phyloP scores from a whole-genome alignment of 2,329 filamentous ascomycete species.

The Diaporthe amygdali region DNA sequence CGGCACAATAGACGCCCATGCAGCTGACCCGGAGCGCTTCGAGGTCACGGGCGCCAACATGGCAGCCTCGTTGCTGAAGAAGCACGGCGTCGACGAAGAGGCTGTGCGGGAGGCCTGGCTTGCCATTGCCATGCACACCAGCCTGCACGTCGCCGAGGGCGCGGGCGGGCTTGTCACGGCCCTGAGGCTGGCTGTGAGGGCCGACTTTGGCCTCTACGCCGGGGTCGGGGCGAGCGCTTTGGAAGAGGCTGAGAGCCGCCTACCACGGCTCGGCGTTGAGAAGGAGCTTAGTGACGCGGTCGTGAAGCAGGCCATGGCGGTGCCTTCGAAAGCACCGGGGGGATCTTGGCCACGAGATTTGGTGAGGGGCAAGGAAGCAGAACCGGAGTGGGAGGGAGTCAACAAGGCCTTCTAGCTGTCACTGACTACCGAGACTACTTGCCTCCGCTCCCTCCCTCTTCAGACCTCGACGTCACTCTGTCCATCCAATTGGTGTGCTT shows the following conservation, averaged over 20 bases:
- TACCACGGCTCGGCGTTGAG: constrained; percentile 32
- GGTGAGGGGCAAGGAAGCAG: constrained; percentile 27
- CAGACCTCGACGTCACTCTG: neutral
- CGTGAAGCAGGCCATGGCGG: constrained; percentile 26
- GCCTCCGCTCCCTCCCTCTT: neutral
- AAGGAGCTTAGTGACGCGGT: constrained; percentile 33
- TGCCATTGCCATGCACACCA: constrained; percentile 41
- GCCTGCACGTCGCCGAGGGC: constrained; percentile 41
- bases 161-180: constrained; percentile 38
- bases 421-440: neutral
- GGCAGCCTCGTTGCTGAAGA: constrained; percentile 35
- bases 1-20: constrained; percentile 36
- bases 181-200: constrained; percentile 37
- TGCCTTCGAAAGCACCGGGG: constrained; percentile 29
- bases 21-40: constrained; percentile 38
- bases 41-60: constrained; percentile 36
- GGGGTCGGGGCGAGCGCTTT: neutral
- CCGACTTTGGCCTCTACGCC: constrained; percentile 35
- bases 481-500: neutral
- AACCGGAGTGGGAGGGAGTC: constrained; percentile 31
- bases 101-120: constrained; percentile 39
- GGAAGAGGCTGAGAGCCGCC: constrained; percentile 22
- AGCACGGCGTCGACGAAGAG: constrained; percentile 31
- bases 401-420: constrained; percentile 29
- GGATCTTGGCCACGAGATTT: constrained; percentile 31